Evolutionary conservation across 2,329 filamentous ascomycete species (phyloP).

Genomic region (Neofusicoccum sp.): DNA sequence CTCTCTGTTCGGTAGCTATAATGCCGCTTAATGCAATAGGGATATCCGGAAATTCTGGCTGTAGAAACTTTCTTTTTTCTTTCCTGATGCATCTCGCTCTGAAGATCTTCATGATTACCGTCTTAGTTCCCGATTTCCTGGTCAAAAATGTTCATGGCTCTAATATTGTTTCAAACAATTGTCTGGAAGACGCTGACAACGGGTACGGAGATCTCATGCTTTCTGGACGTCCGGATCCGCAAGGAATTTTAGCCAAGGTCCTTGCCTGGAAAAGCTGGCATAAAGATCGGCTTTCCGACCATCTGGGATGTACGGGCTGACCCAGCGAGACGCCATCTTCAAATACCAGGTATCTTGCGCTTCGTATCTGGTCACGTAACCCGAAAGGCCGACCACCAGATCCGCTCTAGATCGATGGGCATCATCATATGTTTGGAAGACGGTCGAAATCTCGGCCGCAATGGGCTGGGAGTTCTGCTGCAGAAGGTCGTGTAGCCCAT

Average conservation of each 20-base stretch:
- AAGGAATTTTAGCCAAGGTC: constrained; percentile 1
- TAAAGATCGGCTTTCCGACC: constrained; percentile 11
- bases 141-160: too few relatives aligned
- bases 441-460: background rate
- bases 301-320: constrained; percentile 9
- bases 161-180: too few relatives aligned
- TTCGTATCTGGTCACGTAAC: constrained; percentile 11
- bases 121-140: too few relatives aligned
- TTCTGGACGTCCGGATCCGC: background rate
- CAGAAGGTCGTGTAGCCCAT: constrained; percentile 1
- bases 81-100: too few relatives aligned
- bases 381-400: background rate
- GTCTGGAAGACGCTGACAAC: too few relatives aligned
- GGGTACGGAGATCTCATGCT: too few relatives aligned
- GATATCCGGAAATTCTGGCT: too few relatives aligned
- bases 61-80: too few relatives aligned
- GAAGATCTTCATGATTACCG: too few relatives aligned
- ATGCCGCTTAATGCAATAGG: too few relatives aligned
- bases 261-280: background rate
- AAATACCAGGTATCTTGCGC: constrained; percentile 7
- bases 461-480: background rate
- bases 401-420: constrained; percentile 1
- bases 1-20: too few relatives aligned
- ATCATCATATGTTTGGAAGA: background rate
- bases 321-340: constrained; percentile 7